Evolutionary conservation across 768 basidiomycete species (phyloP).

Genomic region (Agaricus blazei): DNA sequence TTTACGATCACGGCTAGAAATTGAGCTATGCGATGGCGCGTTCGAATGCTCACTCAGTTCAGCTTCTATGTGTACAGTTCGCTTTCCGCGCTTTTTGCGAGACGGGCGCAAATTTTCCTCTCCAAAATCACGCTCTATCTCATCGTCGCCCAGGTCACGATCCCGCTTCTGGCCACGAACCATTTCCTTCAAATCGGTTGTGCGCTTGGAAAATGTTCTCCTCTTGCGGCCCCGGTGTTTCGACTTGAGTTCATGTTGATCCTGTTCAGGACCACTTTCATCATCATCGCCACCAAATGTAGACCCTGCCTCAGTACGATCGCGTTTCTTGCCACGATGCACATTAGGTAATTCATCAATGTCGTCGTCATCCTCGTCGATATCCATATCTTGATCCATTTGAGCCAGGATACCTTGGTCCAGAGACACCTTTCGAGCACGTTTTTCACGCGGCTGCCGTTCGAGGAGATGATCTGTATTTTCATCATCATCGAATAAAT

Average conservation of each 20-base stretch:
- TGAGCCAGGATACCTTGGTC: slow-evolving; percentile 32
- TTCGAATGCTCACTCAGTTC: slow-evolving; percentile 40
- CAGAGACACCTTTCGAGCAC: slow-evolving; percentile 48
- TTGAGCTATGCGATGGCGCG: slow-evolving; percentile 44
- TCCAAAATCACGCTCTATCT: slow-evolving; percentile 37
- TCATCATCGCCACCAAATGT: slow-evolving; percentile 64
- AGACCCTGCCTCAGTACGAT: slow-evolving; percentile 68
- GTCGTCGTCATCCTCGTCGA: slow-evolving; percentile 35
- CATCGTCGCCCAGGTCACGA: slow-evolving; percentile 46
- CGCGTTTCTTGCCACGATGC: slow-evolving; percentile 67
- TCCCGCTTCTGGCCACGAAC: slow-evolving; percentile 64
- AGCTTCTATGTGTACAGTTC: slow-evolving; percentile 28
- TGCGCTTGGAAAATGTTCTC: slow-evolving; percentile 49
- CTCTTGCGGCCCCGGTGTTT: slow-evolving; percentile 51
- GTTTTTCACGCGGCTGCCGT: slow-evolving; percentile 42
- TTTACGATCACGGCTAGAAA: slow-evolving; percentile 48
- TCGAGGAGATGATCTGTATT: slow-evolving; percentile 29
- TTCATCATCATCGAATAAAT: slow-evolving; percentile 41
- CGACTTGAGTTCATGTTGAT: slow-evolving; percentile 33
- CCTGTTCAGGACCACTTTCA: slow-evolving; percentile 32
- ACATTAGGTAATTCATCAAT: slow-evolving; percentile 30
- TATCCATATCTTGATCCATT: slow-evolving; percentile 42
- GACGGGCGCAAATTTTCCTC: slow-evolving; percentile 21
- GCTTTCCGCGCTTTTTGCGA: slow-evolving; percentile 54
- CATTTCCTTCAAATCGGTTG: slow-evolving; percentile 34